Evolutionary conservation across 768 basidiomycete genomes (phyloP).

Genomic region (Lactarius sp.): DNA sequence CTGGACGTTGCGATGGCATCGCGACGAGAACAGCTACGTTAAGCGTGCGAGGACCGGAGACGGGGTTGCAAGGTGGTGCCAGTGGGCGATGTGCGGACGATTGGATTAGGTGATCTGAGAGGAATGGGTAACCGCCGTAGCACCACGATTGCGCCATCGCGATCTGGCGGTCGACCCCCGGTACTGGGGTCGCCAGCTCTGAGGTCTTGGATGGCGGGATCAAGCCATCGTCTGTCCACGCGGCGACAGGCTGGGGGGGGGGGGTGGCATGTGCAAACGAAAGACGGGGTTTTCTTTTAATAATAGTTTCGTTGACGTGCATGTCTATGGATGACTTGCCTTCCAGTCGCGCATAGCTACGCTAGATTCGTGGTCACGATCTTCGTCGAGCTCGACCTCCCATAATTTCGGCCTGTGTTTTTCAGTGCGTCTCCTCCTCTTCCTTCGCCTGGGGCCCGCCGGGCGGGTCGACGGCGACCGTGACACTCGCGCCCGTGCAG

Average conservation of each 20-base stretch:
- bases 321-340: neutral
- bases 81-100: neutral
- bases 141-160: constrained; percentile 10
- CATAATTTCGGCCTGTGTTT: constrained; percentile 12
- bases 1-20: constrained; percentile 17
- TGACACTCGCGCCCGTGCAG: neutral
- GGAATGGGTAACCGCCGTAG: neutral
- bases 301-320: neutral
- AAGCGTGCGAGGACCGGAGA: constrained; percentile 1
- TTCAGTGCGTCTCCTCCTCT: neutral
- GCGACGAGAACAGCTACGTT: constrained; percentile 21
- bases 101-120: neutral
- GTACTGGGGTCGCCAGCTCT: neutral
- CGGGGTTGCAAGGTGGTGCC: neutral
- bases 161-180: neutral
- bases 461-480: neutral
- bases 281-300: neutral
- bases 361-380: neutral
- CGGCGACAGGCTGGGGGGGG: constrained; percentile 17
- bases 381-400: constrained; percentile 14
- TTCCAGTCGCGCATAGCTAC: constrained; percentile 8
- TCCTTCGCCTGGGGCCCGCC: too few species aligned
- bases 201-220: neutral
- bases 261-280: too few species aligned
- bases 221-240: constrained; percentile 8